Conservation (phyloP, 2,329 filamentous ascomycete species). For the Fusarium sp. region DNA sequence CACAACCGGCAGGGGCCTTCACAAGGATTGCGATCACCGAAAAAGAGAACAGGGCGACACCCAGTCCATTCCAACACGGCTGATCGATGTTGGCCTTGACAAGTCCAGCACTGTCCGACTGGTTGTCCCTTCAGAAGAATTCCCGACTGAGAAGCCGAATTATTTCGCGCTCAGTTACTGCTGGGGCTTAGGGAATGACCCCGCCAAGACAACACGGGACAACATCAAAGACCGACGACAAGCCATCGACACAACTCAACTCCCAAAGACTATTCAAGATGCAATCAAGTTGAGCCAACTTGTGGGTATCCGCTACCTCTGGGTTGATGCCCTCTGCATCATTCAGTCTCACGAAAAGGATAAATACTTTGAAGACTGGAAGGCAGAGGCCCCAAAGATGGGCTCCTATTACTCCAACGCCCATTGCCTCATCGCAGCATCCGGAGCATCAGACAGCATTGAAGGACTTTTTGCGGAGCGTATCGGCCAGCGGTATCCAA, state of each 20-base stretch:
- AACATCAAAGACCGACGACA: neutral
- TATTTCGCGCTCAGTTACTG: constrained; percentile 8
- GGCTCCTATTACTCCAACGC: constrained; percentile 13
- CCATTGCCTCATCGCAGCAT: neutral
- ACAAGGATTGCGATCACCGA: neutral
- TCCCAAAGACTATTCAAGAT: constrained; percentile 4
- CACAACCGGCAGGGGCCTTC: neutral
- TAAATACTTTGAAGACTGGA: neutral
- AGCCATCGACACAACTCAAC: neutral
- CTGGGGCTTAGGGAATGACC: neutral
- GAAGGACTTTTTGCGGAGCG: constrained; percentile 5
- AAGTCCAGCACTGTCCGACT: neutral
- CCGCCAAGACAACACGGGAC: neutral
- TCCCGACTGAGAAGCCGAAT: neutral
- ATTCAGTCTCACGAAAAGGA: neutral
- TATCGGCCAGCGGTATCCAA: neutral
- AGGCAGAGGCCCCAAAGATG: constrained; percentile 3
- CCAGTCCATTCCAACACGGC: neutral
- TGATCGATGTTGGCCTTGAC: neutral
- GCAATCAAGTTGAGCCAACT: neutral
- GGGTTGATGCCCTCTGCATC: constrained; percentile 7
- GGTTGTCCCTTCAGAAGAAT: neutral
- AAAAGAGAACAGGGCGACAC: neutral
- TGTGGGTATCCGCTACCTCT: neutral
- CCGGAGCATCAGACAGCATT: neutral